Evolutionary conservation across 805 yeast species (phyloP), one percentile per base, ranked within the genome.

Genomic region (Starmerella bombi): DNA sequence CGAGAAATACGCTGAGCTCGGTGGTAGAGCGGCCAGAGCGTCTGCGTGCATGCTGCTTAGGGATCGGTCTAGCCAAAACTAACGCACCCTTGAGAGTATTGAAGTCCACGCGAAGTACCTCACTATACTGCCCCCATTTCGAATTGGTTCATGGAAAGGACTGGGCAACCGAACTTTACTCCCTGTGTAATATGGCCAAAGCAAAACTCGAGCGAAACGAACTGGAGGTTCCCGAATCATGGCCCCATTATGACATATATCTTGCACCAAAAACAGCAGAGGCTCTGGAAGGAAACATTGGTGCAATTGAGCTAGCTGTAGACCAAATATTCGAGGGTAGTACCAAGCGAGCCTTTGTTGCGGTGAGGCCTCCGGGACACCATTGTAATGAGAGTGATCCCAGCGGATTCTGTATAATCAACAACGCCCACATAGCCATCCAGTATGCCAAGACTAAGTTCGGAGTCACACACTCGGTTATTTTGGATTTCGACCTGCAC

Each of bases 201-300:
- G 64, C 55, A 1, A 75, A 75, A 53, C 61, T 80, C 32, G 59
- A 58, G 8, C 58, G 64, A 1, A 71, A 72, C 16, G 64, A 73
- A 51, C 51, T 81, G 3, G 94, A 82, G 58, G 84, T 81, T 1
- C 93, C 93, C 0, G 77, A 71, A 5, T 71, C 70, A 29, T 82
- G 93, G 93, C 80, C 80, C 44, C 69, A 80, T 2, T 91, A 91
- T 12, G 94, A 82, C 54, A 80, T 83, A 25, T 82, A 82, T 55
- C 55, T 82, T 38, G 71, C 77, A 3, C 73, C 76, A 16, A 70
- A 67, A 17, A 77, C 93, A 0, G 57, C 78, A 4, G 69, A 69
- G 21, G 93, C 93, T 0, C 59, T 82, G 6, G 77, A 77, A 48
- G 93, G 93, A 3, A 83, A 77, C 1, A 63, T 82, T 18, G 88